phyloP scores from a whole-genome alignment of 768 basidiomycete species.

The Pulveroboletus frians region DNA sequence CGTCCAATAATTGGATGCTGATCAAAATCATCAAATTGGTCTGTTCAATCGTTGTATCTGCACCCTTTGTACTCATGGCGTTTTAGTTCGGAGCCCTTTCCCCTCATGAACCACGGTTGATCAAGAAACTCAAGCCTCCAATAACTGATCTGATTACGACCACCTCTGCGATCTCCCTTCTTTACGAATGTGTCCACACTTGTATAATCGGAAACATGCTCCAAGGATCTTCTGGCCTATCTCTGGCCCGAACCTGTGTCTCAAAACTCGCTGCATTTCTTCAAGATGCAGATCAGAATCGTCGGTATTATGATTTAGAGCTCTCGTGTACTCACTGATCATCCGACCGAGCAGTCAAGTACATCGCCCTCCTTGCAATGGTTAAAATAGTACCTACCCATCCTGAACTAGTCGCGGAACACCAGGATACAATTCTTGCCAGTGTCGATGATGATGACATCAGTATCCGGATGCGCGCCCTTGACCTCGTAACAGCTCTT shows the following conservation, averaged over 20 bases:
- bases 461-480: constrained; percentile 91
- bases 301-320: constrained; percentile 47
- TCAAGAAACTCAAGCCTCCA: constrained; percentile 90
- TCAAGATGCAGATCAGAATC: constrained; percentile 90
- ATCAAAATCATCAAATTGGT: constrained; percentile 98
- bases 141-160: constrained; percentile 95
- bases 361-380: constrained; percentile 92
- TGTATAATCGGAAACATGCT: constrained; percentile 98
- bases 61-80: background rate
- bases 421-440: constrained; percentile 85
- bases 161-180: constrained; percentile 88
- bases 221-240: constrained; percentile 66
- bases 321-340: constrained; percentile 13
- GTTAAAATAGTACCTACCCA: constrained; percentile 93
- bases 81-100: constrained; percentile 86
- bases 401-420: constrained; percentile 82
- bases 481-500: constrained; percentile 93
- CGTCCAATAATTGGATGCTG: constrained; percentile 99
- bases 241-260: constrained; percentile 82
- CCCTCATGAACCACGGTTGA: constrained; percentile 87
- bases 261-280: constrained; percentile 91
- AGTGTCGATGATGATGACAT: constrained; percentile 92
- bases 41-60: constrained; percentile 19
- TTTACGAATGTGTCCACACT: constrained; percentile 98
- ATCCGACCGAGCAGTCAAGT: constrained; percentile 68